phyloP scores from a whole-genome alignment of 192 early-diverging fungal genomes.

The Umbelopsis sp. region DNA sequence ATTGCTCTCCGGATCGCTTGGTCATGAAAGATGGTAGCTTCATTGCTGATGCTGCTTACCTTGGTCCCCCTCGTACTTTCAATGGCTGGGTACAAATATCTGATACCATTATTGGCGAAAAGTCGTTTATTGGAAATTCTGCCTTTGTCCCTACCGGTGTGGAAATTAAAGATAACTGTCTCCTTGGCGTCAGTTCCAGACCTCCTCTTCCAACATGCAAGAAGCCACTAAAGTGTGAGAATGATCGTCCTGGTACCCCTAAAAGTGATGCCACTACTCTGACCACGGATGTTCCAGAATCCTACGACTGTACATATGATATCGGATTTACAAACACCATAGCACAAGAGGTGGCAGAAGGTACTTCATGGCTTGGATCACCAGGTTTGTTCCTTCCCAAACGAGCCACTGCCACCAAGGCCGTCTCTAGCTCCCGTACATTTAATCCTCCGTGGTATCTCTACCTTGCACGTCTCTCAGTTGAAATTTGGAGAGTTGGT shows the following conservation, averaged over 20 bases:
- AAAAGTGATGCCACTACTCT: not conserved
- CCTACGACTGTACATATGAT: not conserved
- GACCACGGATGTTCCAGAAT: not conserved
- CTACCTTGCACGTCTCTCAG: not conserved
- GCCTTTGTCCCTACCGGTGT: not conserved
- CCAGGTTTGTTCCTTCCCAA: not conserved
- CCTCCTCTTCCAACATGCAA: not conserved
- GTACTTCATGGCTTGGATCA: conserved; percentile 6
- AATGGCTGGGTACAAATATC: conserved; percentile 1
- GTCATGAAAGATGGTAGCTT: conserved; percentile 2
- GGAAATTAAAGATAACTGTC: conserved; percentile 1
- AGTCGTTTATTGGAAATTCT: conserved; percentile 4
- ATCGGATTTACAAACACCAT: not conserved
- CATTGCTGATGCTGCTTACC: conserved; percentile 6
- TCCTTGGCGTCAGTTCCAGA: not conserved
- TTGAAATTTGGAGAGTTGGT: conserved; percentile 1
- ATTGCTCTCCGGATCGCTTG: conserved; percentile 7
- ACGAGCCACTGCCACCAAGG: not conserved
- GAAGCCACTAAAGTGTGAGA: not conserved
- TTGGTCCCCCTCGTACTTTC: not conserved
- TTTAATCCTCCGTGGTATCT: conserved; percentile 9
- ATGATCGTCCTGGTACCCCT: not conserved
- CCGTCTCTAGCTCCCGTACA: not conserved
- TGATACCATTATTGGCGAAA: conserved; percentile 10
- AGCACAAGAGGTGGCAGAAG: not conserved